Base-by-base conservation (phyloP, 1,284 basidiomycete genomes). In the Apiotrichum sp. region DNA sequence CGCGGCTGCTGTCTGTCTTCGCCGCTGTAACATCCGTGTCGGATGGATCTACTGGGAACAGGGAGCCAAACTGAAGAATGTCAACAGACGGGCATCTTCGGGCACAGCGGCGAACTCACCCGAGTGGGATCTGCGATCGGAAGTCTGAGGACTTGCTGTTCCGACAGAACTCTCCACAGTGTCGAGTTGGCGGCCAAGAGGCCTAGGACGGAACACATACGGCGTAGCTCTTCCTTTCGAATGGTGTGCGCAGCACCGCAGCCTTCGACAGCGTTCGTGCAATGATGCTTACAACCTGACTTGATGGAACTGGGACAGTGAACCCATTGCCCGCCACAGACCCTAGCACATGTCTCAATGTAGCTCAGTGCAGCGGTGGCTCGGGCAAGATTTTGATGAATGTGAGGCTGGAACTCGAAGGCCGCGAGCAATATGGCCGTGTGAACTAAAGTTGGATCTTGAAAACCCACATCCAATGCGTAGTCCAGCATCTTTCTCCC, bases 401-500 rank as follows among this genome's bases (percentile, higher is more conserved):
- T 50, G 47, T 71, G 66, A 0, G 69, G 69, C 44, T 62, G 63
- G 22, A 64, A 61, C 53, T 71, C 69, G 51, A 69, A 69, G 3
- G 60, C 57, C 29, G 59, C 62, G 32, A 71, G 49, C 4, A 71
- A 52, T 13, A 71, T 46, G 0, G 66, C 62, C 3, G 67, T 65
- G 45, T 67, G 66, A 6, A 61, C 64, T 39, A 69, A 57, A 0
- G 56, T 59, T 0, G 61, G 56, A 39, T 71, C 66, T 22, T 48
- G 49, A 13, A 56, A 58, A 11, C 63, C 59, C 6, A 61, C 47
- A 9, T 56, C 48, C 41, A 69, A 47, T 34, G 59, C 65, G 39
- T 65, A 53, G 35, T 65, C 56, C 40, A 68, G 58, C 56, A 65
- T 65, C 13, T 55, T 53, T n/a, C 61, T 53, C 11, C 64, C 64